Evolutionary conservation across 2,329 filamentous ascomycete genomes (phyloP), one percentile per base, ranked within the genome.

Genomic region (Dryadomyces quercus-mongolicae): DNA sequence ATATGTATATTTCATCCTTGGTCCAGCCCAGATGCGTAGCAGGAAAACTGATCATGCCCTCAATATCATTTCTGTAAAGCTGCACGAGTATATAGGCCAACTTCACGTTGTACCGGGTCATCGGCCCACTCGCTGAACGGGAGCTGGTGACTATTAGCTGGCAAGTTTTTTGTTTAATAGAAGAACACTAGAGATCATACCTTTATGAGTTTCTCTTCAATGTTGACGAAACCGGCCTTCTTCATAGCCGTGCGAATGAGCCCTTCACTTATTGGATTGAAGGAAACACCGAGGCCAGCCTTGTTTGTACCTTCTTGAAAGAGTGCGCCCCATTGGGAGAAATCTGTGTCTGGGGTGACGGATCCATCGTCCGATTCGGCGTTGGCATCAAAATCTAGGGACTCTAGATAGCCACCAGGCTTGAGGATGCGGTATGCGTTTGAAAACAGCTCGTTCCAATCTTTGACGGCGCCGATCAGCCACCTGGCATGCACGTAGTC

Each of bases 401-500:
- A 58, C 55, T 70, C 65, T n/a, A 70, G 49, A 60, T 65, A 70
- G 8, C 76, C 81, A 10, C 81, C 81, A 0, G 81, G 79, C 51
- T 74, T 75, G 15, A 81, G 70, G 51, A 78, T 73, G 53, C 71
- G 70, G 61, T 68, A 78, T 21, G 44, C 44, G 18, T 22, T 46
- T 2, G 9, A 2, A 18, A 46, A 46, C 12, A 46, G 20, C 2
- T 5, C 44, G 8, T 71, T 70, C 66, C 80, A 84, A 59, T 82
- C 78, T 2, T 69, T 65, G 54, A 84, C 74, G 54, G 74, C 74
- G 25, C 81, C 81, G 3, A 74, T 68, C 58, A 84, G 68, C 60
- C 77, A 71, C 34, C 77, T 74, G 7, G 77, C 75, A 62, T 84
- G 82, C 51, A 85, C 75, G 59, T 75, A 79, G 65, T 84, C 80